Conservation (phyloP, 2,329 filamentous ascomycete species). For the Phialophora chinensis region DNA sequence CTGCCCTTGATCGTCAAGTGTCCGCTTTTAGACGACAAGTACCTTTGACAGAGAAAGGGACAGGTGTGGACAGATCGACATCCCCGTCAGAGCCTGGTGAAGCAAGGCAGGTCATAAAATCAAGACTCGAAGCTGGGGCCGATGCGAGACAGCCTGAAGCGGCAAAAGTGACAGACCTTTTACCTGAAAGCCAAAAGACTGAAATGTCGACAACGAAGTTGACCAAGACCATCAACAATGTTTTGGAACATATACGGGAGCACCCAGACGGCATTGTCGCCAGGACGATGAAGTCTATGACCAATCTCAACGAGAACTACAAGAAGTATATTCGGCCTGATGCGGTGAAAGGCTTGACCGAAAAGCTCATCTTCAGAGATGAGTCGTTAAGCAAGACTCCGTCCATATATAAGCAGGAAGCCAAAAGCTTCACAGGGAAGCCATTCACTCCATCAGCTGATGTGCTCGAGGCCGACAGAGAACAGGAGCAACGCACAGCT, state of each 20-base stretch:
- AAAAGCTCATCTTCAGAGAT: slow-evolving; percentile 33
- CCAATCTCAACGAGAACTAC: slow-evolving; percentile 30
- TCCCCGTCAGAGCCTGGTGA: neutral
- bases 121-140: slow-evolving; percentile 39
- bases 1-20: slow-evolving; percentile 27
- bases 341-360: slow-evolving; percentile 24
- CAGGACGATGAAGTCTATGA: slow-evolving; percentile 37
- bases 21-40: slow-evolving; percentile 1
- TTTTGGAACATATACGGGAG: slow-evolving; percentile 36
- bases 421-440: slow-evolving; percentile 4
- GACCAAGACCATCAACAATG: slow-evolving; percentile 26
- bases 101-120: slow-evolving; percentile 15
- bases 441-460: slow-evolving; percentile 24
- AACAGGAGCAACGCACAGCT: slow-evolving; percentile 15
- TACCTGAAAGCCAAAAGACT: slow-evolving; percentile 3
- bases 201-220: slow-evolving; percentile 23
- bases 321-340: slow-evolving; percentile 28
- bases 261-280: slow-evolving; percentile 39
- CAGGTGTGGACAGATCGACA: neutral
- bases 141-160: slow-evolving; percentile 32
- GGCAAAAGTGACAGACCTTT: neutral
- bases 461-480: slow-evolving; percentile 11
- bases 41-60: neutral
- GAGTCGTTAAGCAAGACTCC: slow-evolving; percentile 29
- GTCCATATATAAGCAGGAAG: slow-evolving; percentile 29